These are phyloP conservation scores for Acer negundo DNA, from an alignment of 345 rosid genomes.

Conservation along the genomic window DNA sequence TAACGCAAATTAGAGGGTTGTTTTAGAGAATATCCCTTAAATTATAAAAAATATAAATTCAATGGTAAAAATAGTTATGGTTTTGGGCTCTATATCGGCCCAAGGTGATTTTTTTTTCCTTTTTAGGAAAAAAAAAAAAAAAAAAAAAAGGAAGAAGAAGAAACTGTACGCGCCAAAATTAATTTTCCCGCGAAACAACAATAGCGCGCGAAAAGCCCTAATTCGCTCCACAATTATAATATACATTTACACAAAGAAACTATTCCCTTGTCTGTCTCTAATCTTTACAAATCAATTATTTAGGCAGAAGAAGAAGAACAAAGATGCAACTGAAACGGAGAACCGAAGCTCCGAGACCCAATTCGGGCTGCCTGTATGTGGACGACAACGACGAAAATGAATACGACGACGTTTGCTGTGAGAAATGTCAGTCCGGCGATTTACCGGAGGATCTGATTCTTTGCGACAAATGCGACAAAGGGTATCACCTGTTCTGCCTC, in stretches of 20 bases:
- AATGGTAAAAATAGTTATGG: not conserved
- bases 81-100: not conserved
- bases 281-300: not conserved
- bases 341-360: conserved; percentile 52
- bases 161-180: not conserved
- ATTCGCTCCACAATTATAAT: conserved; percentile 4
- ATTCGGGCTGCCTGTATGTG: conserved; percentile 10
- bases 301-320: conserved; percentile 12
- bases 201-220: not conserved
- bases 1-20: too few species aligned
- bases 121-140: too few species aligned
- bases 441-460: conserved; percentile 63
- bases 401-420: conserved; percentile 48
- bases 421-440: conserved; percentile 74
- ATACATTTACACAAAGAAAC: not conserved
- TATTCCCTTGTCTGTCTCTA: not conserved
- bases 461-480: conserved; percentile 88
- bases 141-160: too few species aligned
- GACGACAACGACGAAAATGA: conserved; percentile 20
- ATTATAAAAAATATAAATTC: too few species aligned
- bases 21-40: too few species aligned
- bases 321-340: conserved; percentile 41
- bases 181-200: conserved; percentile 1
- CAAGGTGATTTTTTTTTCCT: not conserved
- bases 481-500: conserved; percentile 82